Base-by-base conservation (phyloP, 352 stramenopile species). In the Phytophthora crassamura region DNA sequence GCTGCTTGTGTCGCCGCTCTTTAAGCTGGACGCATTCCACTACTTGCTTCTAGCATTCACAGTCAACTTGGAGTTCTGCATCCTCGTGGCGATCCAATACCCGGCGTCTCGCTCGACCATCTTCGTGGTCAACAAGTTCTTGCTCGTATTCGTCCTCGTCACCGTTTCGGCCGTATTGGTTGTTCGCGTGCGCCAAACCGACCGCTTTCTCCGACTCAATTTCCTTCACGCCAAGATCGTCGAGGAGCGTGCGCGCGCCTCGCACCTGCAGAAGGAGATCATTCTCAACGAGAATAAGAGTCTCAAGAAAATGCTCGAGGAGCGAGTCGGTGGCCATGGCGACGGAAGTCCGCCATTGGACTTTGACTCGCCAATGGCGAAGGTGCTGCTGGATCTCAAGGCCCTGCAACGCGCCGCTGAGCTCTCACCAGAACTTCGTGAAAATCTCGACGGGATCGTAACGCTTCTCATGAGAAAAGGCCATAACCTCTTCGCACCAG, bases 271-370 rank as follows among this genome's bases (percentile, higher is more conserved):
- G 50, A 88, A 89, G 39, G 83, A 92, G 52, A 86, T 91, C 50
- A 91, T 94, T 55, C 82, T 91, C 46, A 92, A 91, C 40, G 86
- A 94, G 55, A 94, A 92, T 71, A 90, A 89, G 40, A 90, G 82
- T 12, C 73, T 94, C 25, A 94, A 94, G 65, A 84, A 82, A 64
- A 92, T 92, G 80, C 77, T 94, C 7, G 82, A 91, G 43, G 82
- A 91, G 34, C 77, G 84, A 3, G 68, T 60, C 1, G 70, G 64
- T 2, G 59, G 72, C 14, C 75, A 76, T 9, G 59, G 72, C 0
- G 64, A 64, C 20, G 69, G 47, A 7, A 47, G 59, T 11, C 51
- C 62, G 4, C 77, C 76, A 3, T 67, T 94, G 9, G 86, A 94
- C 50, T 90, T 94, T 46, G 82, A 92, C 45, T 94, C 86, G 12